A percentile compares a stretch with the other conserved stretches of the same genome.
Evolutionary conservation across 2,329 filamentous ascomycete species (phyloP).

Genomic region (Cordyceps javanica): DNA sequence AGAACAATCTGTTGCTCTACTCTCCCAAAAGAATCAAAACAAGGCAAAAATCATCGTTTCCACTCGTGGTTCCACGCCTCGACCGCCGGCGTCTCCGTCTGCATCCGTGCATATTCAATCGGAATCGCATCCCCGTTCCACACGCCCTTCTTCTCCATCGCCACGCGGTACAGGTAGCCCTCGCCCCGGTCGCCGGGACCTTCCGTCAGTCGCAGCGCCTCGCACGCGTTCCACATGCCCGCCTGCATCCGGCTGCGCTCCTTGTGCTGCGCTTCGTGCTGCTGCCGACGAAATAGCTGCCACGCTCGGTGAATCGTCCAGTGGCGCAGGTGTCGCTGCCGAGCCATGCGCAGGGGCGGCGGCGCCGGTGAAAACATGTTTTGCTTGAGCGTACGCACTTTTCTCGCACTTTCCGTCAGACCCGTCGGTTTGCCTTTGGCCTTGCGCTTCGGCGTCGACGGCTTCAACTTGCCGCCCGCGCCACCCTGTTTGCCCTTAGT

Average conservation of each 20-base stretch:
- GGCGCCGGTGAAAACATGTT: slow-evolving; percentile 47
- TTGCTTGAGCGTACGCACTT: slow-evolving; percentile 38
- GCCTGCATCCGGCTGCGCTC: slow-evolving; percentile 77
- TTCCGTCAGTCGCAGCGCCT: slow-evolving; percentile 63
- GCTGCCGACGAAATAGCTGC: slow-evolving; percentile 69
- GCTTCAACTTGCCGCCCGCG: slow-evolving; percentile 16
- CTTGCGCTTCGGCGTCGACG: slow-evolving; percentile 20
- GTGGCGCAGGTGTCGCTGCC: slow-evolving; percentile 82
- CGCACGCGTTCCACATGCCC: slow-evolving; percentile 77
- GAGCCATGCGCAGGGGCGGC: slow-evolving; percentile 77
- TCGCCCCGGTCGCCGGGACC: slow-evolving; percentile 49
- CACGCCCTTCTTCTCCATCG: slow-evolving; percentile 85
- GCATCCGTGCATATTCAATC: slow-evolving; percentile 81
- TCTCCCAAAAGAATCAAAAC: too few relatives aligned
- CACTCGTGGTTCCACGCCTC: slow-evolving; percentile 91
- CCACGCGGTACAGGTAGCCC: slow-evolving; percentile 75
- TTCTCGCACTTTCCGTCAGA: slow-evolving; percentile 33
- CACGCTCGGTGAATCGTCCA: slow-evolving; percentile 99
- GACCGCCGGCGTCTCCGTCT: slow-evolving; percentile 74
- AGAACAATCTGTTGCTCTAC: background rate
- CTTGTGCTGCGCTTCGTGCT: slow-evolving; percentile 55
- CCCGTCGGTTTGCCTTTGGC: slow-evolving; percentile 1
- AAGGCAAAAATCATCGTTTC: slow-evolving; percentile 64
- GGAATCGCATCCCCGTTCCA: slow-evolving; percentile 69
- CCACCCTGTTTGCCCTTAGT: background rate